Conservation (phyloP, 805 yeast genomes). For the Cyberlindnera mrakii region DNA sequence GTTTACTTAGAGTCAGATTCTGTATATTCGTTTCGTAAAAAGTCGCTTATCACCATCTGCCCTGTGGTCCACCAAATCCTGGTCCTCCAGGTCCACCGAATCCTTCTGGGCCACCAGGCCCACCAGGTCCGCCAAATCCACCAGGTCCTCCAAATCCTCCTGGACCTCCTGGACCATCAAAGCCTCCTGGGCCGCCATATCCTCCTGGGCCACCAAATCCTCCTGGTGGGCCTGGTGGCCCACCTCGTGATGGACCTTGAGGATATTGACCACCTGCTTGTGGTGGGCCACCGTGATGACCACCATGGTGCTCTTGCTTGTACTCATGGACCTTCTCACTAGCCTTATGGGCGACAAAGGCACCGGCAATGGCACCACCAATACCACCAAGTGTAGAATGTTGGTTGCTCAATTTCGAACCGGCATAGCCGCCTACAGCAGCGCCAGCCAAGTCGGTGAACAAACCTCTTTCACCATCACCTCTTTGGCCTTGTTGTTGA, state of each 20-base stretch:
- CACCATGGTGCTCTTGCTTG: slow-evolving; percentile 18
- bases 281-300: slow-evolving; percentile 18
- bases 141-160: no score
- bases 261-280: slow-evolving; percentile 1
- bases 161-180: slow-evolving; percentile 4
- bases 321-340: slow-evolving; percentile 33
- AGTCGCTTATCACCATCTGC: slow-evolving; percentile 17
- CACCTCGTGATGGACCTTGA: slow-evolving; percentile 6
- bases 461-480: slow-evolving; percentile 33
- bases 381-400: slow-evolving; percentile 36
- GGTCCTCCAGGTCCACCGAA: slow-evolving; percentile 11
- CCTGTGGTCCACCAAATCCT: slow-evolving; percentile 16
- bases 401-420: slow-evolving; percentile 35
- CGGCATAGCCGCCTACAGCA: slow-evolving; percentile 48
- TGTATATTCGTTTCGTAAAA: no score
- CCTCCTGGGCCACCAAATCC: no score
- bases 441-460: slow-evolving; percentile 43
- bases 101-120: slow-evolving; percentile 5
- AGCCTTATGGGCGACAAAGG: slow-evolving; percentile 44
- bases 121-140: slow-evolving; percentile 7
- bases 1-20: no score
- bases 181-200: slow-evolving; percentile 8
- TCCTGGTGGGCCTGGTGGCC: neutral
- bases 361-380: slow-evolving; percentile 52
- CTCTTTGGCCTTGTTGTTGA: slow-evolving; percentile 5